Evolutionary conservation across 208 protist species (phyloP).

Genomic region (Trypanosoma platydactyli): DNA sequence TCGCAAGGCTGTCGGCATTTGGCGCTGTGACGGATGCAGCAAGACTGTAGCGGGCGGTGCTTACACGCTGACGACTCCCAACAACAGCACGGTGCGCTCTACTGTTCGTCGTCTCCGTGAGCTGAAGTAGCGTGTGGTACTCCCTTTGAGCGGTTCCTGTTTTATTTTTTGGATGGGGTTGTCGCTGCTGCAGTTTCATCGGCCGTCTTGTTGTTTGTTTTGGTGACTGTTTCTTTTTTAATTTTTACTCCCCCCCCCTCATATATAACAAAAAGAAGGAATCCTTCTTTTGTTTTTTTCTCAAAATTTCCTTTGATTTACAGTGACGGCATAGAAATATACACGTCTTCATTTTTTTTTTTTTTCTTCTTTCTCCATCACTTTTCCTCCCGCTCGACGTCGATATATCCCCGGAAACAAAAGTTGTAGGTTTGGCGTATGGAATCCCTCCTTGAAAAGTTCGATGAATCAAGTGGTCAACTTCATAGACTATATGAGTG

Average conservation of each 20-base stretch:
- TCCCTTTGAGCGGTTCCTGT: no score
- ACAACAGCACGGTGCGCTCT: conserved; percentile 96
- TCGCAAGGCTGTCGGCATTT: conserved; percentile 98
- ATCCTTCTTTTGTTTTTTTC: conserved; percentile 14
- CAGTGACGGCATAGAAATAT: neutral
- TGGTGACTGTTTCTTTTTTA: conserved; percentile 17
- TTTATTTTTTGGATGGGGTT: no score
- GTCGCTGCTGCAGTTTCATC: no score
- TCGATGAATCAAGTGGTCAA: conserved; percentile 17
- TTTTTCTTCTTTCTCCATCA: conserved; percentile 7
- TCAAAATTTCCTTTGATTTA: neutral
- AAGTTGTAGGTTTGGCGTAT: neutral
- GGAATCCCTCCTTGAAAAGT: conserved; percentile 14
- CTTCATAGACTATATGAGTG: conserved; percentile 7
- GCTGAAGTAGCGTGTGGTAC: conserved; percentile 44
- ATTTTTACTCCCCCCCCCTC: neutral
- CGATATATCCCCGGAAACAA: no score
- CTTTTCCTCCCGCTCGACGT: no score
- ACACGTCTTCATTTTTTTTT: conserved; percentile 3
- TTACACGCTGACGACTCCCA: conserved; percentile 94
- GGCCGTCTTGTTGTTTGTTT: neutral
- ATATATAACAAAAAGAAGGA: no score
- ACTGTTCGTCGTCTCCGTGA: conserved; percentile 98
- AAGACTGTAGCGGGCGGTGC: conserved; percentile 98
- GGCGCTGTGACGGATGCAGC: conserved; percentile 97